These are phyloP conservation scores for Phytophthora kernoviae DNA, from an alignment of 352 stramenopile genomes.

Conservation along the genomic window DNA sequence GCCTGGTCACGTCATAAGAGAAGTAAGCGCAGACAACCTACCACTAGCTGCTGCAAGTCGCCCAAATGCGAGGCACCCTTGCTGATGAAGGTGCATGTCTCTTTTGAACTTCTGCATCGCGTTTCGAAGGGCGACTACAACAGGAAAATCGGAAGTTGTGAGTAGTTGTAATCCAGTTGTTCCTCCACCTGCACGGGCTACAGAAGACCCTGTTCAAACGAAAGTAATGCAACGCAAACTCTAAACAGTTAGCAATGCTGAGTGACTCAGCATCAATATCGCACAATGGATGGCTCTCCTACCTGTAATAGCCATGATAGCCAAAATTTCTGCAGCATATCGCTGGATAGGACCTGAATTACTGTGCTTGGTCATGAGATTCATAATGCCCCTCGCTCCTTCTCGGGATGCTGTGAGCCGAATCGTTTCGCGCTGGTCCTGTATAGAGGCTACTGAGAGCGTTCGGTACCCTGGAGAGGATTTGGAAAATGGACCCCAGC, in stretches of 20 bases:
- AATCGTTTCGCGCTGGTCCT: conserved; percentile 43
- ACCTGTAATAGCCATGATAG: conserved; percentile 48
- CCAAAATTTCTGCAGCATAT: conserved; percentile 43
- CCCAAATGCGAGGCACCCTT: conserved; percentile 50
- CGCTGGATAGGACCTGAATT: conserved; percentile 44
- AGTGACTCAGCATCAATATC: not conserved
- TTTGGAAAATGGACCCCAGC: conserved; percentile 71
- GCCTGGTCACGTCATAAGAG: no score
- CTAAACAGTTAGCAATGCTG: not conserved
- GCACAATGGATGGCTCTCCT: not conserved
- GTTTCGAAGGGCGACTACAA: conserved; percentile 33
- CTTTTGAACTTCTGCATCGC: conserved; percentile 60
- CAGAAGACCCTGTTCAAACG: conserved; percentile 10
- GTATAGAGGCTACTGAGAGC: conserved; percentile 30
- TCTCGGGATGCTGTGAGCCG: conserved; percentile 20
- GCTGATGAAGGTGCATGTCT: conserved; percentile 43
- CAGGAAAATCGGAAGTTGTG: conserved; percentile 24
- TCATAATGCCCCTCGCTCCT: conserved; percentile 28
- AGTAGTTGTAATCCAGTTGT: conserved; percentile 17
- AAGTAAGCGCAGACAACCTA: no score
- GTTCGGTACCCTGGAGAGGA: conserved; percentile 46
- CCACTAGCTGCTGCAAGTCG: conserved; percentile 38
- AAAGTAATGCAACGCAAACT: not conserved
- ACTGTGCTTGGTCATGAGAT: conserved; percentile 50
- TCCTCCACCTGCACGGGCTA: not conserved